Evolutionary conservation across 2,329 filamentous ascomycete species (phyloP).

Genomic region (Paracoccidioides brasiliensis): DNA sequence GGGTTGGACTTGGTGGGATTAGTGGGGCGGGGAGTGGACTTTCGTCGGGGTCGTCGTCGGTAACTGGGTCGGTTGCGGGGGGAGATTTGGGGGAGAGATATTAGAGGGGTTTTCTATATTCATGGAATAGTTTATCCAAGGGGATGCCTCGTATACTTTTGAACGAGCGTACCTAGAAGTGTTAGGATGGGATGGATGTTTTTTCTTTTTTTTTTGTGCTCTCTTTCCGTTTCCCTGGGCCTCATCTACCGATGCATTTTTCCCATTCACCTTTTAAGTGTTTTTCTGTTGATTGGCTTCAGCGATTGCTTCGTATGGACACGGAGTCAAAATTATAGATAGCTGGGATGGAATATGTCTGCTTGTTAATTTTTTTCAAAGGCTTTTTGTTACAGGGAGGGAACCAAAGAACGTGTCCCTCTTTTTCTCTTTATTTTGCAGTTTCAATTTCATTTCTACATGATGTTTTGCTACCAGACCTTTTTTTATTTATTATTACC

Average conservation of each 20-base stretch:
- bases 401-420: no score
- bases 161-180: no score
- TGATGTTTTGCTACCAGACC: not conserved
- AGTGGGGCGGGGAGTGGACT: slow-evolving; percentile 40
- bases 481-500: no score
- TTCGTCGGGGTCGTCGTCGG: slow-evolving; percentile 11
- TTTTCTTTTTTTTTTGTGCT: not conserved
- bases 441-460: not conserved
- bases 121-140: no score
- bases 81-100: slow-evolving; percentile 10
- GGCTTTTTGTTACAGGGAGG: not conserved
- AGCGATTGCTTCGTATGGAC: not conserved
- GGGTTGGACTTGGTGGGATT: no score
- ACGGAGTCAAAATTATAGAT: slow-evolving; percentile 1
- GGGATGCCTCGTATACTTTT: no score
- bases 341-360: not conserved
- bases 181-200: no score
- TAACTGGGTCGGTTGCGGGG: slow-evolving; percentile 9
- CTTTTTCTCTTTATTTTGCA: no score
- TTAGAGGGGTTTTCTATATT: not conserved
- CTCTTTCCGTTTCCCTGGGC: not conserved
- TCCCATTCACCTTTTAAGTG: not conserved
- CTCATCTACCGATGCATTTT: not conserved
- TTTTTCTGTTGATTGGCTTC: not conserved
- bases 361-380: not conserved